phyloP scores from a whole-genome alignment of 2,329 filamentous ascomycete species.

The Xylaria multiplex region DNA sequence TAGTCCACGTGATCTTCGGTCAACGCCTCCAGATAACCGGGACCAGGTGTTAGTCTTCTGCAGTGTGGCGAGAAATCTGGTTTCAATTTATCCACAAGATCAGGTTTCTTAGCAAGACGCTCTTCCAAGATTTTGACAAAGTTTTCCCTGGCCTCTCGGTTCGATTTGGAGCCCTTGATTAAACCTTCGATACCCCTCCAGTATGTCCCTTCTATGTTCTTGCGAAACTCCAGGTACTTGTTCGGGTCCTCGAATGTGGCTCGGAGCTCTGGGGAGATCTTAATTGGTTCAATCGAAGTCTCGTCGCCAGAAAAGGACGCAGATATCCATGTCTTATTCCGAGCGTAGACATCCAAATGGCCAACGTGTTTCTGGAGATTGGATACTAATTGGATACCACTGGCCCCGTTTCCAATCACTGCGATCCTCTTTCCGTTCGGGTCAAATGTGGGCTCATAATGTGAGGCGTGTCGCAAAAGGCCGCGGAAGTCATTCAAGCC shows the following conservation, averaged over 20 bases:
- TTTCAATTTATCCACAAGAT: slow-evolving; percentile 64
- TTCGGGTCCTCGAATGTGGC: slow-evolving; percentile 68
- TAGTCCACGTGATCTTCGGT: slow-evolving; percentile 70
- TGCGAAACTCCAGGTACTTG: slow-evolving; percentile 69
- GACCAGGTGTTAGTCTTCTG: slow-evolving; percentile 71
- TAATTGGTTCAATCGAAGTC: slow-evolving; percentile 65
- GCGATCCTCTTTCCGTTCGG: slow-evolving; percentile 61
- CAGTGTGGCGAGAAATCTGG: slow-evolving; percentile 74
- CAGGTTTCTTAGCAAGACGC: slow-evolving; percentile 63
- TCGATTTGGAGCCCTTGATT: slow-evolving; percentile 63
- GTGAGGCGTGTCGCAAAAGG: slow-evolving; percentile 66
- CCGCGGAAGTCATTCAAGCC: slow-evolving; percentile 67
- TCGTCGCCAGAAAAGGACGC: slow-evolving; percentile 67
- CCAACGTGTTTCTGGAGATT: slow-evolving; percentile 61
- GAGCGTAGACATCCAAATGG: slow-evolving; percentile 71
- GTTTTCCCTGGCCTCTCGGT: slow-evolving; percentile 59
- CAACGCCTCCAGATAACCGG: slow-evolving; percentile 74
- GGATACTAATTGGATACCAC: slow-evolving; percentile 66
- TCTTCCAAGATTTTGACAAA: slow-evolving; percentile 61
- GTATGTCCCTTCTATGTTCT: slow-evolving; percentile 67
- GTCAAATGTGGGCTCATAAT: slow-evolving; percentile 66
- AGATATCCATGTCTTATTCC: slow-evolving; percentile 75
- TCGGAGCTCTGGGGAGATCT: slow-evolving; percentile 62
- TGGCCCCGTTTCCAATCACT: slow-evolving; percentile 71
- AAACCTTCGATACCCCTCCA: slow-evolving; percentile 67